Evolutionary conservation across 352 stramenopile genomes (phyloP), one percentile per base, ranked within the genome.

Genomic region (Phytophthora constricta): DNA sequence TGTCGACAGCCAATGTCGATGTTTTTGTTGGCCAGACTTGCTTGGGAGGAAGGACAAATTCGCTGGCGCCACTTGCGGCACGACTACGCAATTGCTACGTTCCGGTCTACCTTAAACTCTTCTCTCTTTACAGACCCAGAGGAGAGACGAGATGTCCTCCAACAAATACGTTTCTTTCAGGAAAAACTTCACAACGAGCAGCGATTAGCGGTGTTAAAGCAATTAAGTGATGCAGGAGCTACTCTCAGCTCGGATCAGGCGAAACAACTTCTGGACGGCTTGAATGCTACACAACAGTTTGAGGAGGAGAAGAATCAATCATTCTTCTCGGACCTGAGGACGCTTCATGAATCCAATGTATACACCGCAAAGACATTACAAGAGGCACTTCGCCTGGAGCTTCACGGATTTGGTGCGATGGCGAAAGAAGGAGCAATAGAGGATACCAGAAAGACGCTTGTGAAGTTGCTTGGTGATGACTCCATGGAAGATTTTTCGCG

Each of bases 401-500:
- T 91, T 16, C 86, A 94, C 33, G 72, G 66, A 2, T 90, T 90
- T 62, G 82, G 84, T n/a, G 82, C 84, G 2, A 66, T 92, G 65
- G 72, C 81, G 0, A 69, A 62, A 27, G 84, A 92, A 65, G 82
- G 81, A 53, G 70, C 83, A 2, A 77, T 92, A 34, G 65, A 58
- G 5, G 13, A 58, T 7, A 68, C 71, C 13, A 81, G 74, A 10
- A 41, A 45, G 9, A 70, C 53, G 23, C 62, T 93, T n/a, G 58
- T 52, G 16, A 20, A 43, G 10, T 41, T 87, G 20, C 58, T 94
- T 5, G 56, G 56, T 25, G 81, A 90, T 37, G 60, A 76, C 1
- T 70, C 74, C 2, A 72, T 96, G 26, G 87, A 95, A 49, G 89
- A 95, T 11, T 95, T 97, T 96, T 47, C 80, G 89, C 50, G 77